phyloP scores from a whole-genome alignment of 2,329 filamentous ascomycete species.

The Botryotinia convoluta region DNA sequence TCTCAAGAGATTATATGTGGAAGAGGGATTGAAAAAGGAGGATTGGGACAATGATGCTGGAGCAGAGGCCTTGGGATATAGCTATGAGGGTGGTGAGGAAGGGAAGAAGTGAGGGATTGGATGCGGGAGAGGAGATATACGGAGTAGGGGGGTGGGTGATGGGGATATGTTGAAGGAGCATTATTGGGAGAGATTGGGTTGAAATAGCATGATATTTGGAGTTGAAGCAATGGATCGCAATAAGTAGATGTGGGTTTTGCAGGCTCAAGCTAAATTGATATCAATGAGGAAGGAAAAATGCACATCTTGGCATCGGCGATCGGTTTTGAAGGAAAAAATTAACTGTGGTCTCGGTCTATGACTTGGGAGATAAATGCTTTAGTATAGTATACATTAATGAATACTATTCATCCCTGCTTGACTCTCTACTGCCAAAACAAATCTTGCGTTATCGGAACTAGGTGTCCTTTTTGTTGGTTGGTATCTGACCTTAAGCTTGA shows the following conservation, averaged over 20 bases:
- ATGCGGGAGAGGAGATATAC: too few species aligned
- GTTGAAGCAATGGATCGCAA: neutral
- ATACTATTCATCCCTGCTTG: neutral
- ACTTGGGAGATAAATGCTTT: neutral
- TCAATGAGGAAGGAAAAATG: neutral
- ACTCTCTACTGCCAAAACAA: neutral
- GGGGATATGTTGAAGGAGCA: too few species aligned
- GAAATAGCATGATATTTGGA: neutral
- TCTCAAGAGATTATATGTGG: slow-evolving; percentile 28
- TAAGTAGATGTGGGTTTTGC: neutral
- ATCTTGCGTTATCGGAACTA: neutral
- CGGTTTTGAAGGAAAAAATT: neutral
- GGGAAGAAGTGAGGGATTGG: too few species aligned
- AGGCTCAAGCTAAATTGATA: neutral
- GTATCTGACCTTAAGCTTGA: neutral
- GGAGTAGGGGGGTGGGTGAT: neutral
- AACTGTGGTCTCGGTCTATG: neutral
- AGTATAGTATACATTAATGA: neutral
- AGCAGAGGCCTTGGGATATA: neutral
- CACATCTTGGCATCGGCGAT: neutral
- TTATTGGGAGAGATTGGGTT: too few species aligned
- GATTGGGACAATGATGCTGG: slow-evolving; percentile 4
- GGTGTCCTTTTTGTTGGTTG: too few species aligned
- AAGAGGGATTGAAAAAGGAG: slow-evolving; percentile 4
- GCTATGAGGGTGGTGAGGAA: neutral